Conservation (phyloP, 2,329 filamentous ascomycete species). For the Ceratocystis diversiconidia region DNA sequence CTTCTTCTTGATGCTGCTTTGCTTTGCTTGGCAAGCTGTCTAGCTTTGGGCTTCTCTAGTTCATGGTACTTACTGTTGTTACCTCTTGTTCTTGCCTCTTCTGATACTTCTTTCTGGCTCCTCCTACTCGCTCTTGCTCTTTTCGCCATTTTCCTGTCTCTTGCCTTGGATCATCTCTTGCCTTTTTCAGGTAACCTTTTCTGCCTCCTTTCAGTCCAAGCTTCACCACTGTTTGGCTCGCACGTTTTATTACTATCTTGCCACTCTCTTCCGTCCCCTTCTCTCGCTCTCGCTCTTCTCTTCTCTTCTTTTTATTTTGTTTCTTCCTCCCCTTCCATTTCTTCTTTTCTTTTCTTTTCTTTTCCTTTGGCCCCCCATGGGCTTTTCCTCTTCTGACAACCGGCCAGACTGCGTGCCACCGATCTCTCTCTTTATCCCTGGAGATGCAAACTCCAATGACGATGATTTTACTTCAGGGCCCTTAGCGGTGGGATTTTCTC, state of each 20-base stretch:
- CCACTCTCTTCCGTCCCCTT: not conserved
- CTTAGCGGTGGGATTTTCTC: constrained; percentile 11
- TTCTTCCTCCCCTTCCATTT: not conserved
- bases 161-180: not conserved
- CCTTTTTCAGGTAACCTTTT: not conserved
- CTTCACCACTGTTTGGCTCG: constrained; percentile 3
- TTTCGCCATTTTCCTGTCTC: not conserved
- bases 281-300: too few relatives aligned
- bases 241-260: not conserved
- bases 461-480: constrained; percentile 11
- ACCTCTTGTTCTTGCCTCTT: not conserved
- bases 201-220: constrained; percentile 1
- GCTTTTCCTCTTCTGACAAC: constrained; percentile 15
- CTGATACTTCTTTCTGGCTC: not conserved
- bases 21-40: not conserved
- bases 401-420: constrained; percentile 13
- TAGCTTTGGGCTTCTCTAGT: not conserved
- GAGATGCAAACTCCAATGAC: not conserved
- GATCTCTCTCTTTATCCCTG: constrained; percentile 6
- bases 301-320: not conserved
- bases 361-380: constrained; percentile 11
- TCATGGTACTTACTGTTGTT: not conserved
- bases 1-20: not conserved
- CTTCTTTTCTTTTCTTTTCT: not conserved
- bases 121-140: not conserved